Base-by-base conservation (phyloP, 2,329 filamentous ascomycete species). In the Samsoniella hepiali region DNA sequence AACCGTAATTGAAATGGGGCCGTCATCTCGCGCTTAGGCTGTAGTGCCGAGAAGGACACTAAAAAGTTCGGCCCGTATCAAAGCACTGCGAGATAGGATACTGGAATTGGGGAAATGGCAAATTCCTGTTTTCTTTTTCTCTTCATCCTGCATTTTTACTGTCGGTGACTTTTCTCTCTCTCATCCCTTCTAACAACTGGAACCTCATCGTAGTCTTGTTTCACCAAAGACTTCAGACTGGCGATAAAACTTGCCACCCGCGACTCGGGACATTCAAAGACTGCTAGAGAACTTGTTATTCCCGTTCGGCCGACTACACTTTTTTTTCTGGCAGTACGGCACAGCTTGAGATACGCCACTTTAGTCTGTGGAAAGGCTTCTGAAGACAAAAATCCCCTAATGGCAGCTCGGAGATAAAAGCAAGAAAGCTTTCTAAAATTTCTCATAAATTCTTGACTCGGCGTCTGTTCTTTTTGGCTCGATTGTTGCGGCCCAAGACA, bases 1-100 rank as follows among this genome's bases (percentile, higher is more conserved):
- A 38, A 40, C 15, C 32, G 15, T 29, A 2, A 7, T 15, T 32
- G n/a, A 49, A 56, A 45, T 31, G 32, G 51, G 40, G 40, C 13
- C 29, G 9, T 51, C 51, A 40, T 45, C 59, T 62, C 59, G 59
- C 51, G 50, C 42, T 32, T 56, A 36, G 17, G 50, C n/a, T 36
- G 51, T 55, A 56, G 51, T 62, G 59, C 59, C 59, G 59, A 62
- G 47, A 42, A 8, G 32, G n/a, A 40, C 17, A 32, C 32, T 15
- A 47, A 44, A 22, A 44, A 9, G 49, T 62, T 62, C 59, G 59
- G 59, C 29, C 59, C 59, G 59, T 40, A 50, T 49, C 32, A 38
- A 29, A 3, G 8, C 17, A 3, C 27, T n/a, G 17, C 38, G 15
- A 17, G 44, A 36, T n/a, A 5, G 17, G 38, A 22, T 32, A 22